These are phyloP conservation scores for Balamuthia mandrillaris DNA, from an alignment of 208 protist genomes.

Conservation along the genomic window DNA sequence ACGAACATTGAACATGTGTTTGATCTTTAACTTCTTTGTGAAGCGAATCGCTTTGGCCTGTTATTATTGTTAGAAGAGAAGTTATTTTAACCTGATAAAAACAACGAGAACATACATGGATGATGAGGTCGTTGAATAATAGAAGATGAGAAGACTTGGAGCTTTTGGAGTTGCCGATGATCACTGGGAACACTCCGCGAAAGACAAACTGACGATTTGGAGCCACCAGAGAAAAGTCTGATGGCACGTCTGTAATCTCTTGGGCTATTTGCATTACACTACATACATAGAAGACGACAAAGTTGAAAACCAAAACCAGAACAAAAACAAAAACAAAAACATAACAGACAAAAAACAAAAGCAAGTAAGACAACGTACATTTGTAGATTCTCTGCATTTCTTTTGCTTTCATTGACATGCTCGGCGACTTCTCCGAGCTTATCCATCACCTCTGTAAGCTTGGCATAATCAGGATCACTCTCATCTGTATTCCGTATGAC, in stretches of 20 bases:
- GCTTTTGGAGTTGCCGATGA: background rate
- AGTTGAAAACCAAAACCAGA: background rate
- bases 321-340: too few species aligned
- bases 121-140: background rate
- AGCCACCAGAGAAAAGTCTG: background rate
- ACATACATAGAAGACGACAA: background rate
- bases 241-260: background rate
- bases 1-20: too few species aligned
- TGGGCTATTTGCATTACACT: background rate
- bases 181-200: background rate
- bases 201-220: background rate
- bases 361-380: background rate
- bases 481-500: background rate
- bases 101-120: background rate
- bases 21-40: too few species aligned
- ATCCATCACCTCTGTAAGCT: background rate
- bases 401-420: slow-evolving; percentile 5
- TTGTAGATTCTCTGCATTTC: slow-evolving; percentile 2
- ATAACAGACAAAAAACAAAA: background rate
- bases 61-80: too few species aligned
- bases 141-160: background rate
- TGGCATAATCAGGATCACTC: background rate
- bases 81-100: too few species aligned
- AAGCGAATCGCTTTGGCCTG: too few species aligned
- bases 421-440: background rate